phyloP scores from a whole-genome alignment of 495 filamentous ascomycete genomes.

The Podospora tetraspora region DNA sequence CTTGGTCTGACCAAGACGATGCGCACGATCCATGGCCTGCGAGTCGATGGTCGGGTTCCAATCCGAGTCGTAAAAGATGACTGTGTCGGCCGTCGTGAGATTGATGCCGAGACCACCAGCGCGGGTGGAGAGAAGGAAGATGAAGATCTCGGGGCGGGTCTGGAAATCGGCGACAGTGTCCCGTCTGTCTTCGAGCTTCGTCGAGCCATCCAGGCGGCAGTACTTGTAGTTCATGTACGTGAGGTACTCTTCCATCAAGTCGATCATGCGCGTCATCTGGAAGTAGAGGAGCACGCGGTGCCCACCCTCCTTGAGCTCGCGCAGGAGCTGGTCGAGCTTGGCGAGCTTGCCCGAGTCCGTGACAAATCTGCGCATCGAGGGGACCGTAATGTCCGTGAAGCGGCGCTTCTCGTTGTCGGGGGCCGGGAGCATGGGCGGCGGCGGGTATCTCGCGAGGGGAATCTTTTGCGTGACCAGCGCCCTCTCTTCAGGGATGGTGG shows the following conservation, averaged over 20 bases:
- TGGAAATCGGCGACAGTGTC: constrained; percentile 98
- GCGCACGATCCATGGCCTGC: constrained; percentile 97
- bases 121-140: constrained; percentile 92
- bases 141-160: constrained; percentile 82
- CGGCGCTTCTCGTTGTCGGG: constrained; percentile 73
- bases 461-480: constrained; percentile 65
- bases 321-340: constrained; percentile 81
- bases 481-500: constrained; percentile 61
- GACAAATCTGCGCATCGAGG: constrained; percentile 98
- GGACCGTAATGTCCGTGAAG: constrained; percentile 86
- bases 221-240: constrained; percentile 99
- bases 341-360: constrained; percentile 96
- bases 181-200: constrained; percentile 94
- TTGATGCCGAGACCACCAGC: constrained; percentile 98
- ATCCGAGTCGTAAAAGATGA: constrained; percentile 99
- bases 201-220: constrained; percentile 91
- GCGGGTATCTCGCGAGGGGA: constrained; percentile 57
- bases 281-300: constrained; percentile 99
- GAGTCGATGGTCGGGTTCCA: constrained; percentile 99
- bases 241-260: constrained; percentile 97
- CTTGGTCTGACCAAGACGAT: constrained; percentile 92
- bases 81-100: constrained; percentile 82
- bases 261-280: constrained; percentile 99
- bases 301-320: constrained; percentile 80
- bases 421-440: constrained; percentile 60